A percentile compares a stretch with the other conserved stretches of the same genome.
Evolutionary conservation across 345 rosid species (phyloP).

Genomic region (Pistacia atlantica): DNA sequence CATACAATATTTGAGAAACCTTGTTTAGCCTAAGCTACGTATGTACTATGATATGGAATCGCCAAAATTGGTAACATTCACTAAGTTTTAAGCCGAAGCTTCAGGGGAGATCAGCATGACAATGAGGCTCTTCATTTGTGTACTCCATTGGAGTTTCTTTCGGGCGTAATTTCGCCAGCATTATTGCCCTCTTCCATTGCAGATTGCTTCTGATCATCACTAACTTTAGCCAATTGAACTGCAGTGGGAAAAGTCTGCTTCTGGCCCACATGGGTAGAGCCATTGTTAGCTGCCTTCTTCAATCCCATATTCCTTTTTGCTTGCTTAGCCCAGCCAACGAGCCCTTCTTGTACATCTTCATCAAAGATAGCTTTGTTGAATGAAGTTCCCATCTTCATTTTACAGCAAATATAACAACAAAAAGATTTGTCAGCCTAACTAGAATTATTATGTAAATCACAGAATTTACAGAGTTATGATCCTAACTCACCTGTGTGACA

Average conservation of each 20-base stretch:
- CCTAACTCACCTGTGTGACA: constrained; percentile 13
- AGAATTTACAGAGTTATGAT: not conserved
- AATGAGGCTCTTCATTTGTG: not conserved
- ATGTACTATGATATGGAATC: too few relatives aligned
- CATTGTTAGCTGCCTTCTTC: constrained; percentile 43
- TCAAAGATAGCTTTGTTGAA: constrained; percentile 75
- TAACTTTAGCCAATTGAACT: constrained; percentile 18
- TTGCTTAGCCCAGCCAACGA: constrained; percentile 70
- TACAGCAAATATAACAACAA: not conserved
- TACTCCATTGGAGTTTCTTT: not conserved
- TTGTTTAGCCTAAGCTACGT: too few relatives aligned
- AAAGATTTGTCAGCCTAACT: not conserved
- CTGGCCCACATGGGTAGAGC: constrained; percentile 27
- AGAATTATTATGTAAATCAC: not conserved
- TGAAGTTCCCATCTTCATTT: constrained; percentile 82
- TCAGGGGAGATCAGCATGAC: not conserved
- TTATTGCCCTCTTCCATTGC: constrained; percentile 1
- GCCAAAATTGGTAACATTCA: too few relatives aligned
- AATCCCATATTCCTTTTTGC: constrained; percentile 53
- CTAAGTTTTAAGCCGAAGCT: too few relatives aligned
- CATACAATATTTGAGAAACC: too few relatives aligned
- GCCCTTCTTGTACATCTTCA: constrained; percentile 60
- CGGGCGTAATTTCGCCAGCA: constrained; percentile 6
- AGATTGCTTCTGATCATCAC: not conserved
- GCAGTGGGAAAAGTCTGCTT: constrained; percentile 17